A percentile compares a stretch with the other conserved stretches of the same genome.
phyloP scores from a whole-genome alignment of 208 protist species.

The Phytomonas sp. region DNA sequence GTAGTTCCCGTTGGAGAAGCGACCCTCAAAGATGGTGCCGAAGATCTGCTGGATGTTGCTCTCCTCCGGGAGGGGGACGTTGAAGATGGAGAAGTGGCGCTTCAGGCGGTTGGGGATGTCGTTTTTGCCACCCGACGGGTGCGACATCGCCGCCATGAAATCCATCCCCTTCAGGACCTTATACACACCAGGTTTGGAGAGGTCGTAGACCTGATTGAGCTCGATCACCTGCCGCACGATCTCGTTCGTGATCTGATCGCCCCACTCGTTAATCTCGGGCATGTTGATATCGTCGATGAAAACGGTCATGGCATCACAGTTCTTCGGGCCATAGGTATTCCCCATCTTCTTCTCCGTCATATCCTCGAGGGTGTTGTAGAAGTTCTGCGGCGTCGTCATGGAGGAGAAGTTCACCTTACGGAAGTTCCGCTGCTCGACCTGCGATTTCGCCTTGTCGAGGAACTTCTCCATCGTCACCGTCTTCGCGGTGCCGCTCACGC shows the following conservation, averaged over 20 bases:
- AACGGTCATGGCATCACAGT: constrained; percentile 82
- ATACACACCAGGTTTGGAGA: constrained; percentile 88
- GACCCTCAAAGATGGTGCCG: constrained; percentile 86
- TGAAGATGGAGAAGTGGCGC: constrained; percentile 95
- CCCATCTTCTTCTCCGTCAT: constrained; percentile 95
- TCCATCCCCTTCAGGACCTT: constrained; percentile 93
- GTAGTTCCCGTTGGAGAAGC: constrained; percentile 89
- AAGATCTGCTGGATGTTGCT: constrained; percentile 93
- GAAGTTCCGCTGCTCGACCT: constrained; percentile 81
- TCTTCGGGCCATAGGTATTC: constrained; percentile 91
- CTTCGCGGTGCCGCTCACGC: constrained; percentile 93
- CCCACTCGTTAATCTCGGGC: constrained; percentile 94
- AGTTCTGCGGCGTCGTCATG: constrained; percentile 90
- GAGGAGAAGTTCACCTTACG: constrained; percentile 93
- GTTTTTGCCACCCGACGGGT: constrained; percentile 97
- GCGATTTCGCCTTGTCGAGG: constrained; percentile 67
- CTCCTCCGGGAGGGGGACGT: constrained; percentile 94
- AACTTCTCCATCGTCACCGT: constrained; percentile 92
- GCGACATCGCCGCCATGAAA: constrained; percentile 96
- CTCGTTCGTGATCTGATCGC: constrained; percentile 94
- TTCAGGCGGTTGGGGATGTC: constrained; percentile 98
- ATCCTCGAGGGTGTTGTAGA: constrained; percentile 89
- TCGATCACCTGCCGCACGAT: constrained; percentile 92
- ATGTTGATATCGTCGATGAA: constrained; percentile 97
- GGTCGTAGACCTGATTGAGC: constrained; percentile 80